Conservation (phyloP, 495 filamentous ascomycete species). For the Trypethelium eluteriae region DNA sequence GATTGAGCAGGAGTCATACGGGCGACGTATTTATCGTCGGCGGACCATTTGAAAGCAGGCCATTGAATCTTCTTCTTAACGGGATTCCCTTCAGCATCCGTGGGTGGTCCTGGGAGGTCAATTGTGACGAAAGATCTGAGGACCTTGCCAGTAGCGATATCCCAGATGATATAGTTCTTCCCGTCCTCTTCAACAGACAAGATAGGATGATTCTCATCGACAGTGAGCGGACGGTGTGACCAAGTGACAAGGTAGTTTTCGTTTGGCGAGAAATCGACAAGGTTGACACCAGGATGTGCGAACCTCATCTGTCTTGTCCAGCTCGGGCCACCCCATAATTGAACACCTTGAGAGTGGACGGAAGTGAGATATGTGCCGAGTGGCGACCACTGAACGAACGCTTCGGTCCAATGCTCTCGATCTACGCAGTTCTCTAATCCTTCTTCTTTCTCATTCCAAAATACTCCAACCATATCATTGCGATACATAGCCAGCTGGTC, state of each 20-base stretch:
- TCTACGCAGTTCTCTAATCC: slow-evolving; percentile 80
- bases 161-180: slow-evolving; percentile 99
- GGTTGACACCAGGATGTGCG: slow-evolving; percentile 86
- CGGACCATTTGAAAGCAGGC: slow-evolving; percentile 98
- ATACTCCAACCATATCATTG: slow-evolving; percentile 82
- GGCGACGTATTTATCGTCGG: slow-evolving; percentile 94
- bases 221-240: slow-evolving; percentile 84
- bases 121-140: slow-evolving; percentile 86
- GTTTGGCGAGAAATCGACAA: slow-evolving; percentile 88
- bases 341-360: slow-evolving; percentile 88
- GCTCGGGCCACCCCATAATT: slow-evolving; percentile 85
- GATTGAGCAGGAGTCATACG: slow-evolving; percentile 79
- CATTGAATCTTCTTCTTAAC: slow-evolving; percentile 86
- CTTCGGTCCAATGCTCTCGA: slow-evolving; percentile 90
- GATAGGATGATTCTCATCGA: slow-evolving; percentile 78
- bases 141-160: slow-evolving; percentile 81
- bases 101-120: slow-evolving; percentile 55
- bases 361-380: slow-evolving; percentile 89
- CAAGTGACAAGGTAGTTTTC: slow-evolving; percentile 94
- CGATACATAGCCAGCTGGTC: slow-evolving; percentile 93
- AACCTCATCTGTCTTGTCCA: slow-evolving; percentile 91
- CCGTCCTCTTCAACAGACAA: slow-evolving; percentile 88
- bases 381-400: slow-evolving; percentile 95
- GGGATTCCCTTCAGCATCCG: slow-evolving; percentile 58
- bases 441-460: slow-evolving; percentile 97